phyloP scores from a whole-genome alignment of 306 rosid genomes.

The Quercus aquifolioides region DNA sequence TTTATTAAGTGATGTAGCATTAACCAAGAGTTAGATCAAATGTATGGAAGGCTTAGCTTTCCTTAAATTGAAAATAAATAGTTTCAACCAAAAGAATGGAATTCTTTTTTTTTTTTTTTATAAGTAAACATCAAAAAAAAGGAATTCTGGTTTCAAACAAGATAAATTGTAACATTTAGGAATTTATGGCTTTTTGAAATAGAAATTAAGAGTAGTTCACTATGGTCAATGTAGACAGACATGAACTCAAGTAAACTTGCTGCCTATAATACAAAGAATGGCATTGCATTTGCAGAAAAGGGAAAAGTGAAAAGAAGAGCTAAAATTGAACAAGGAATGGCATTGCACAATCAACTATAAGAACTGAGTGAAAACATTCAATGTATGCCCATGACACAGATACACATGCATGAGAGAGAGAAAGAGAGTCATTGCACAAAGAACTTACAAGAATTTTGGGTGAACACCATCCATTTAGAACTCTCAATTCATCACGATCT shows the following conservation, averaged over 20 bases:
- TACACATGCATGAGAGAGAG: not conserved
- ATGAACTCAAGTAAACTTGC: not conserved
- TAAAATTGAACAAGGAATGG: not conserved
- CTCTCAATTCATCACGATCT: constrained; percentile 17
- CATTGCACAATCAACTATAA: not conserved
- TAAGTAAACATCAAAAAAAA: too few relatives aligned
- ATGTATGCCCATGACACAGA: not conserved
- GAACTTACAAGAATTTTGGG: constrained; percentile 27
- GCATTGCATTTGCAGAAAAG: not conserved
- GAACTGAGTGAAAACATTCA: not conserved
- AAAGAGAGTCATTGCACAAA: constrained; percentile 10
- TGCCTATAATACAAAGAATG: not conserved
- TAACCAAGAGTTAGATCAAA: too few relatives aligned
- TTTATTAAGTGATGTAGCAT: too few relatives aligned
- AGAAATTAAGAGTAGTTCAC: not conserved
- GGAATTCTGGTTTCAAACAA: not conserved
- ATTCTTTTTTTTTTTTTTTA: too few relatives aligned
- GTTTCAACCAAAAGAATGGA: too few relatives aligned
- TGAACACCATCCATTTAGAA: constrained; percentile 12
- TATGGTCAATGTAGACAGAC: not conserved
- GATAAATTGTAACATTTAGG: too few relatives aligned
- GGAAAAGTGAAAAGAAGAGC: not conserved
- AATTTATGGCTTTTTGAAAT: too few relatives aligned
- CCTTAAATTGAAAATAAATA: too few relatives aligned
- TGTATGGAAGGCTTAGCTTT: too few relatives aligned